Evolutionary conservation across 805 yeast species (phyloP).

Genomic region (Candida montana): DNA sequence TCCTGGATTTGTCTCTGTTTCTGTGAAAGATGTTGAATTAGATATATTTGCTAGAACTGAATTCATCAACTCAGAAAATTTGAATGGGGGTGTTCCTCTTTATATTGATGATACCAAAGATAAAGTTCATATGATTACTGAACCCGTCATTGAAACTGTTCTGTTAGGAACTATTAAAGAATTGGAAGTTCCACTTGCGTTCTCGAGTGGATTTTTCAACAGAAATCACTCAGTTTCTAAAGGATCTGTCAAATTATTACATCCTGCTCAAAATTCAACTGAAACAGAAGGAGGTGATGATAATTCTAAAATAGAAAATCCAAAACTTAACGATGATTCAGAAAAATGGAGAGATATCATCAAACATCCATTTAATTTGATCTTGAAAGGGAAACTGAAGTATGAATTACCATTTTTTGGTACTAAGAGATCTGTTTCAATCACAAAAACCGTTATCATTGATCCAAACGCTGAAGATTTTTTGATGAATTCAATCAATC

Average conservation of each 20-base stretch:
- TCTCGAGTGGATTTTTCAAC: slow-evolving; percentile 73
- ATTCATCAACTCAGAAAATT: slow-evolving; percentile 27
- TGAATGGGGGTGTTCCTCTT: not conserved
- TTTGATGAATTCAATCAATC: no score
- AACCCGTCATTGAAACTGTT: slow-evolving; percentile 45
- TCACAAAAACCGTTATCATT: slow-evolving; percentile 51
- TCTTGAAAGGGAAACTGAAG: slow-evolving; percentile 74
- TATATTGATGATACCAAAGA: slow-evolving; percentile 8
- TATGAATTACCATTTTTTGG: slow-evolving; percentile 66
- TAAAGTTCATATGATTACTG: slow-evolving; percentile 2
- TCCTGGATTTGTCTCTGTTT: slow-evolving; percentile 76
- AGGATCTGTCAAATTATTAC: slow-evolving; percentile 64
- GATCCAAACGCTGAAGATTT: slow-evolving; percentile 38
- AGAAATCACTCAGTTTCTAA: slow-evolving; percentile 51
- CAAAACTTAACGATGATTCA: slow-evolving; percentile 27
- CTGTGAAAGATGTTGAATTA: slow-evolving; percentile 59
- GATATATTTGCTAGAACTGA: slow-evolving; percentile 81
- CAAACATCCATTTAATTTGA: slow-evolving; percentile 78
- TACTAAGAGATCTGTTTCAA: slow-evolving; percentile 50
- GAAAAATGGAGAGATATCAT: slow-evolving; percentile 71
- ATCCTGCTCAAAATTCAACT: slow-evolving; percentile 54
- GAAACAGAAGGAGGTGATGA: slow-evolving; percentile 17
- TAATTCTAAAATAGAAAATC: slow-evolving; percentile 10
- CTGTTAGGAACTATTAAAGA: slow-evolving; percentile 62
- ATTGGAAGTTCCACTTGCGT: slow-evolving; percentile 68